Base-by-base conservation (phyloP, 768 basidiomycete genomes). In the Lepiota subincarnata region DNA sequence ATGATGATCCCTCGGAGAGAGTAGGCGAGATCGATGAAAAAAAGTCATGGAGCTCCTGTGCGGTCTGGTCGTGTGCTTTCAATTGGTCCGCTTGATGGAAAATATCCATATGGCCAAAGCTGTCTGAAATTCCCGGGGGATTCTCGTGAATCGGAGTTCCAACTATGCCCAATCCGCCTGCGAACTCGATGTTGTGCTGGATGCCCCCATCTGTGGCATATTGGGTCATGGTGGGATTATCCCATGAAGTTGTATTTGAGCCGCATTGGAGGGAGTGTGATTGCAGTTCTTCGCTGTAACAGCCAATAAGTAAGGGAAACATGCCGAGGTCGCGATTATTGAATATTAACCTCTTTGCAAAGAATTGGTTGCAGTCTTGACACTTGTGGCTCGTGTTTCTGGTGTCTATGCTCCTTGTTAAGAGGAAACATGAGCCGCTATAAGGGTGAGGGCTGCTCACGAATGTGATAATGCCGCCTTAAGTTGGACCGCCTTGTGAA, bases 401-500 rank as follows among this genome's bases (percentile, higher is more conserved):
- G 45, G 60, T 66, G 50, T 67, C 66, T 67, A 48, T n/a, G 31
- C 40, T 22, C 36, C 42, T 43, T 31, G 43, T 49, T 37, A 46
- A 50, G 14, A 57, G 43, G 36, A 53, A 50, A 53, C 49, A 48
- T 55, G 50, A 45, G 38, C 38, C 26, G 40, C 45, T 55, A 52
- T 45, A 14, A 55, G 39, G 10, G 31, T 34, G 43, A 43, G 38
- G 36, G 35, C 40, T 35, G 58, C 67, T 59, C 59, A 71, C 70
- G 68, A 52, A 71, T 69, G 46, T 68, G 65, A 50, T 65, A 71
- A 53, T 71, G 70, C 42, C 68, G 59, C 44, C 68, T 62, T 38
- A 71, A 62, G 57, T 71, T 71, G 19, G 70, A 71, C 53, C 70
- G 58, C 48, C 70, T 62, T 10, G 70, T 71, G 54, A 71, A 71